Base-by-base conservation (phyloP, 2,329 filamentous ascomycete genomes). In the Arthrobotrys entomopaga region DNA sequence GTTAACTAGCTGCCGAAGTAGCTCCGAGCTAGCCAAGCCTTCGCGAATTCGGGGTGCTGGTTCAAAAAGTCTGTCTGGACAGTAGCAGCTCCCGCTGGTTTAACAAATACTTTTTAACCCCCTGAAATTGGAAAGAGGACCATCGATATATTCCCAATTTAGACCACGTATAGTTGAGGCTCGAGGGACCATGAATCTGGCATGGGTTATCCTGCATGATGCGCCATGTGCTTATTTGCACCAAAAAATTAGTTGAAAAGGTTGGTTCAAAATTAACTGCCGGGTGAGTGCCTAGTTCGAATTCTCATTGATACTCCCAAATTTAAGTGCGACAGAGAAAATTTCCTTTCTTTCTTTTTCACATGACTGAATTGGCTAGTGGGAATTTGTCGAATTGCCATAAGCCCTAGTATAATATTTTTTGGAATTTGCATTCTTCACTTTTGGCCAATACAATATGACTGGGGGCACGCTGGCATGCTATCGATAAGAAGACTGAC, bases 131-230 rank as follows among this genome's bases (percentile, higher is more conserved):
- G 29, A 34, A 34, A 34, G 29, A 34, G 29, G 29, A 34, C 29
- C 10, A 34, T 34, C 29, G 5, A 34, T 10, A 34, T 3, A 10
- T 34, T 13, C 50, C 26, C 13, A 53, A 15, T 53, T 53, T n/a
- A 34, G 20, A 50, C 48, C 11, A 42, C 7, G 19, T 57, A 24
- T 13, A 16, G 29, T 48, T 59, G 40, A 59, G 56, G 56, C 56
- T 59, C 56, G 48, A 29, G 6, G 2, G 29, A 34, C 10, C 7
- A 10, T 34, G n/a, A 15, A 29, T 7, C 26, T 59, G 46, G 46
- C 58, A 61, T 52, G 58, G 58, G 58, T 61, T 11, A n/a, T 59
- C 40, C 56, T 59, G 56, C 56, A 59, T 26, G 38, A 19, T 48
- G 42, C 16, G 22, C 42, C 40, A 43, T 59, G 56, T 29, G 56